Percentiles rank a stretch among this genome's conserved stretches.
Conservation (phyloP, 306 rosid genomes). For the Aeschynomene evenia region DNA sequence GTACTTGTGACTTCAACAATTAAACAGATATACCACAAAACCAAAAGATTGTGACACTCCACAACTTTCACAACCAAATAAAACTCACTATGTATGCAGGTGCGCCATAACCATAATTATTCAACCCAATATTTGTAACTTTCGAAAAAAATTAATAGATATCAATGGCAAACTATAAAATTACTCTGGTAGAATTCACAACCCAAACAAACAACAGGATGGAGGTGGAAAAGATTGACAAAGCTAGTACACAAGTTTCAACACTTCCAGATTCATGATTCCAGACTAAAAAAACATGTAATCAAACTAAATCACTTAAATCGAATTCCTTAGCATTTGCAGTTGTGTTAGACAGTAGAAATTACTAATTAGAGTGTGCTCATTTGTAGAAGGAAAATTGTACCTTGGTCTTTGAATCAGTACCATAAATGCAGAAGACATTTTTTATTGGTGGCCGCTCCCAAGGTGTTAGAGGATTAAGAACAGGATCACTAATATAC, state of each 20-base stretch:
- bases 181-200: slow-evolving; percentile 2
- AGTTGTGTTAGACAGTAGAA: slow-evolving; percentile 19
- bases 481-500: slow-evolving; percentile 76
- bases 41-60: slow-evolving; percentile 1
- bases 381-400: slow-evolving; percentile 20
- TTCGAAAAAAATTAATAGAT: neutral
- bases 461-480: slow-evolving; percentile 97
- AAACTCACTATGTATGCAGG: slow-evolving; percentile 10
- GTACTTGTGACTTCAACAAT: slow-evolving; percentile 24
- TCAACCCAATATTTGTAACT: slow-evolving; percentile 2
- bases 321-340: slow-evolving; percentile 21
- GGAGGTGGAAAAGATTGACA: neutral
- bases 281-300: neutral
- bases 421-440: slow-evolving; percentile 87
- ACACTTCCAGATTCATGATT: slow-evolving; percentile 23
- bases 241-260: slow-evolving; percentile 5
- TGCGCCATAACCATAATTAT: neutral
- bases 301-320: slow-evolving; percentile 1
- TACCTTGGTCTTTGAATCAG: slow-evolving; percentile 90
- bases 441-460: slow-evolving; percentile 95
- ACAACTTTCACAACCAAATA: slow-evolving; percentile 27
- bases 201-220: slow-evolving; percentile 24
- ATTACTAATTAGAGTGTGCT: slow-evolving; percentile 14
- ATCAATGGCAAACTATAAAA: slow-evolving; percentile 24
- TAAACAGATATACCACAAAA: neutral